phyloP scores from a whole-genome alignment of 2,329 filamentous ascomycete genomes.

The Trichoderma koningii region DNA sequence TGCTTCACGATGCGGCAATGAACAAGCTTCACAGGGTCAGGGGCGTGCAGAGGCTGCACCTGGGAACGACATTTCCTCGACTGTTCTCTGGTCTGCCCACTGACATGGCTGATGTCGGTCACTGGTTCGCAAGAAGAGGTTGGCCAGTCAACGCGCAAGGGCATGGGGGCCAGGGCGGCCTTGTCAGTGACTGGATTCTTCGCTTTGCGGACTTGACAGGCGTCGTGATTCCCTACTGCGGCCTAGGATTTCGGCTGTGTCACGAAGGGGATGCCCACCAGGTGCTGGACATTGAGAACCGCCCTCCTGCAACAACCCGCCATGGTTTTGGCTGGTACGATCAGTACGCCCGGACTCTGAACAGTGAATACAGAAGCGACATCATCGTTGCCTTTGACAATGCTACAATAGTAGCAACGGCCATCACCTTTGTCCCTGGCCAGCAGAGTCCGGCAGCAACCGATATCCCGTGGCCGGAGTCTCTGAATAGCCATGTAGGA shows the following conservation, averaged over 20 bases:
- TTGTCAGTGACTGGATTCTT: conserved; percentile 57
- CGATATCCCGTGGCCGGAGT: conserved; percentile 59
- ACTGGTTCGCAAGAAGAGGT: conserved; percentile 57
- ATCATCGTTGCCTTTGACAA: conserved; percentile 57
- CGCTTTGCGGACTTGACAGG: conserved; percentile 53
- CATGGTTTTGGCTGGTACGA: conserved; percentile 60
- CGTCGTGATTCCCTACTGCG: conserved; percentile 44
- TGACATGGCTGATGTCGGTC: conserved; percentile 43
- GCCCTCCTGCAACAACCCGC: conserved; percentile 47
- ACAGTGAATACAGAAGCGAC: conserved; percentile 52
- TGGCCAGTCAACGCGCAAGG: conserved; percentile 52
- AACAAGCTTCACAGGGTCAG: conserved; percentile 52
- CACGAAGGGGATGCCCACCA: conserved; percentile 48
- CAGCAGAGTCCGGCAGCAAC: conserved; percentile 49
- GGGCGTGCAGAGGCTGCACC: conserved; percentile 56
- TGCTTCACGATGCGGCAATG: conserved; percentile 55
- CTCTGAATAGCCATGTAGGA: conserved; percentile 54
- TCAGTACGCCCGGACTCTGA: conserved; percentile 56
- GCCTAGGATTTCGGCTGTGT: conserved; percentile 50
- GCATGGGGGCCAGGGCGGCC: conserved; percentile 50
- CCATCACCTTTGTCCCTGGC: conserved; percentile 55
- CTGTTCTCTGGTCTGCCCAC: conserved; percentile 57
- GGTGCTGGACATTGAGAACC: conserved; percentile 54
- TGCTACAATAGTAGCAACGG: conserved; percentile 53
- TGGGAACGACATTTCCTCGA: conserved; percentile 61